Evolutionary conservation across 257 asterid species (phyloP).

Genomic region (Plantago ovata): DNA sequence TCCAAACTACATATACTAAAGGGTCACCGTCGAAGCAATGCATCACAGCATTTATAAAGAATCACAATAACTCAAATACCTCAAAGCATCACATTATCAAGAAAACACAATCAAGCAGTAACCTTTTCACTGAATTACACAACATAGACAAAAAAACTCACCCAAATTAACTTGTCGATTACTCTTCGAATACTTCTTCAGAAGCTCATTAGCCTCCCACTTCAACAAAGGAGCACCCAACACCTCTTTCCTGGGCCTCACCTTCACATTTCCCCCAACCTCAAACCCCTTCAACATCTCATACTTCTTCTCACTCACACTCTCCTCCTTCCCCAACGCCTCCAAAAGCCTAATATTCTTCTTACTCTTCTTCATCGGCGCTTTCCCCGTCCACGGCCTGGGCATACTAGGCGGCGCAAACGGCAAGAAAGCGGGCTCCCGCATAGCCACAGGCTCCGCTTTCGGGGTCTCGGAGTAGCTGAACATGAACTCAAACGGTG

Average conservation of each 20-base stretch:
- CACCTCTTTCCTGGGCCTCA: slow-evolving; percentile 60
- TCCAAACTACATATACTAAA: no score
- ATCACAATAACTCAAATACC: no score
- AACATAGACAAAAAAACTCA: slow-evolving; percentile 21
- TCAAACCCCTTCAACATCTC: slow-evolving; percentile 74
- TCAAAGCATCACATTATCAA: no score
- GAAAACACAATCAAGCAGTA: no score
- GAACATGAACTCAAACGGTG: slow-evolving; percentile 89
- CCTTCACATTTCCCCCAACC: slow-evolving; percentile 42
- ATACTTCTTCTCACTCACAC: slow-evolving; percentile 32
- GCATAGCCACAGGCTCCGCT: slow-evolving; percentile 72
- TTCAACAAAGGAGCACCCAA: slow-evolving; percentile 64
- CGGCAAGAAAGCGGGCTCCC: slow-evolving; percentile 92
- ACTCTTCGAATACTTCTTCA: slow-evolving; percentile 50
- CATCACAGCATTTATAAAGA: no score
- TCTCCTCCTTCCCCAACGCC: slow-evolving; percentile 42
- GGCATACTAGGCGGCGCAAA: slow-evolving; percentile 94
- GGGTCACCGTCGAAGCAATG: no score
- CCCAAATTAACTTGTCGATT: slow-evolving; percentile 91
- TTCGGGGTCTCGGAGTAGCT: slow-evolving; percentile 87
- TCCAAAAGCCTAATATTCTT: slow-evolving; percentile 69
- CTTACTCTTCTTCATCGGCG: slow-evolving; percentile 78
- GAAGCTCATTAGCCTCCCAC: slow-evolving; percentile 59
- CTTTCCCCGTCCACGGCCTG: slow-evolving; percentile 98
- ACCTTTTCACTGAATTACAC: no score